Evolutionary conservation across 2,329 filamentous ascomycete species (phyloP).

Genomic region (Tolypocladium amazonense): DNA sequence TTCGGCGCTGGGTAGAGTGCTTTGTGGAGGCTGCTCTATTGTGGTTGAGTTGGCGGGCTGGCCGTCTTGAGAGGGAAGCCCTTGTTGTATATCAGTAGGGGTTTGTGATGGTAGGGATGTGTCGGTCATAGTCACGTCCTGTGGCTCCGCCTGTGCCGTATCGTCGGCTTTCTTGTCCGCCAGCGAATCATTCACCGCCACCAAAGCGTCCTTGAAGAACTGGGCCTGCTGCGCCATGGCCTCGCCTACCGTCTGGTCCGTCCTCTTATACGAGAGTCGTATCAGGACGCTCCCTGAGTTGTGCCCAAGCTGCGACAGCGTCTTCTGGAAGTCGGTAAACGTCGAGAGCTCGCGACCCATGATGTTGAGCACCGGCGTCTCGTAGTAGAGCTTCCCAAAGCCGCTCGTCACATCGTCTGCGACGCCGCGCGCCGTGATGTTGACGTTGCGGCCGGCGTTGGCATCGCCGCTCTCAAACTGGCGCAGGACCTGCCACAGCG

Average conservation of each 20-base stretch:
- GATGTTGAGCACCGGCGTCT: conserved; percentile 74
- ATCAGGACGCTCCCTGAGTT: conserved; percentile 75
- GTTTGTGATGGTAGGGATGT: conserved; percentile 3
- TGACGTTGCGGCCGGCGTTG: conserved; percentile 51
- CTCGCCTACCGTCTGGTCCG: conserved; percentile 69
- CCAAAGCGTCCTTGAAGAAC: conserved; percentile 53
- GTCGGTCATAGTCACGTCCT: conserved; percentile 13
- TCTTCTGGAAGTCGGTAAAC: conserved; percentile 80
- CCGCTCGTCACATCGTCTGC: conserved; percentile 44
- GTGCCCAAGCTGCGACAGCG: conserved; percentile 74
- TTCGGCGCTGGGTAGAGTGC: neutral
- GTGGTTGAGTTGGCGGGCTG: conserved; percentile 1
- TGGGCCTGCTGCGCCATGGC: conserved; percentile 73
- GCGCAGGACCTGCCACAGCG: conserved; percentile 80
- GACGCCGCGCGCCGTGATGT: conserved; percentile 76
- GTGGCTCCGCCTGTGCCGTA: conserved; percentile 2
- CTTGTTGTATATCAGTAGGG: neutral
- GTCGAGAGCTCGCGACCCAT: conserved; percentile 70
- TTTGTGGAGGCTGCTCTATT: conserved; percentile 9
- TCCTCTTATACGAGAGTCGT: conserved; percentile 64
- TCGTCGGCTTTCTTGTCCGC: conserved; percentile 4
- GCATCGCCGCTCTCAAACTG: conserved; percentile 74
- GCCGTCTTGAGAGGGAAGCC: neutral
- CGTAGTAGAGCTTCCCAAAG: conserved; percentile 75
- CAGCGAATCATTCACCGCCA: conserved; percentile 6